These are phyloP conservation scores for Aspergillus coremiiformis DNA, from an alignment of 495 filamentous ascomycete species.

Conservation along the genomic window DNA sequence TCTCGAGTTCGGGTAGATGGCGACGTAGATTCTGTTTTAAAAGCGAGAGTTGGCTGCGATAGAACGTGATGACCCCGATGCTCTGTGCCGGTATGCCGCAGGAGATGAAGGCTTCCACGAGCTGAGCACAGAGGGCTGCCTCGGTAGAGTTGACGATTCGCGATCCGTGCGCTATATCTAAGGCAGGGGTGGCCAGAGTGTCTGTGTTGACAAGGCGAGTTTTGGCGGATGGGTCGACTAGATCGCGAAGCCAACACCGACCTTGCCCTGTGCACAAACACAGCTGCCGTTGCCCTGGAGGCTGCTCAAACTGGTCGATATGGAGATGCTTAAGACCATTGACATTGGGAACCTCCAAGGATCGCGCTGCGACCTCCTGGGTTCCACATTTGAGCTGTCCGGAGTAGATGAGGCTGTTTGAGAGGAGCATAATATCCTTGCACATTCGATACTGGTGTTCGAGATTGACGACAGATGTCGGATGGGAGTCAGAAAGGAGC, in stretches of 20 bases:
- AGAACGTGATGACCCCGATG: slow-evolving; percentile 98
- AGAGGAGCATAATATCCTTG: slow-evolving; percentile 88
- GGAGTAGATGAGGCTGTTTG: slow-evolving; percentile 87
- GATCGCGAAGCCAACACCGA: slow-evolving; percentile 76
- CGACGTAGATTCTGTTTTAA: slow-evolving; percentile 49
- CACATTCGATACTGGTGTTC: slow-evolving; percentile 98
- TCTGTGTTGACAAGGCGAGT: slow-evolving; percentile 90
- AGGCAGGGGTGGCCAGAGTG: slow-evolving; percentile 49
- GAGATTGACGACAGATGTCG: slow-evolving; percentile 76
- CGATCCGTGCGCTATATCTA: slow-evolving; percentile 66
- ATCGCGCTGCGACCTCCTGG: slow-evolving; percentile 57
- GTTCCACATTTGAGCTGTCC: slow-evolving; percentile 86
- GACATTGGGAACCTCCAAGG: slow-evolving; percentile 53
- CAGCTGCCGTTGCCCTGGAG: slow-evolving; percentile 27
- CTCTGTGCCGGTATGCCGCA: slow-evolving; percentile 65
- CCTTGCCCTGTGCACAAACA: slow-evolving; percentile 45
- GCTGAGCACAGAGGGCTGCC: slow-evolving; percentile 62
- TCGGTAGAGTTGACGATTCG: slow-evolving; percentile 83
- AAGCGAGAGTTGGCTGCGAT: slow-evolving; percentile 78
- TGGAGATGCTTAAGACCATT: slow-evolving; percentile 49
- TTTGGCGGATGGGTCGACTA: slow-evolving; percentile 60
- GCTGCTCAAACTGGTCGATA: slow-evolving; percentile 29
- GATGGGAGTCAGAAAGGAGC: slow-evolving; percentile 79
- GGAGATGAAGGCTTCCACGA: slow-evolving; percentile 69
- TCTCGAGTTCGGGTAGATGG: slow-evolving; percentile 59